phyloP scores from a whole-genome alignment of 23 red algal genomes.

The Gracilariopsis chorda region DNA sequence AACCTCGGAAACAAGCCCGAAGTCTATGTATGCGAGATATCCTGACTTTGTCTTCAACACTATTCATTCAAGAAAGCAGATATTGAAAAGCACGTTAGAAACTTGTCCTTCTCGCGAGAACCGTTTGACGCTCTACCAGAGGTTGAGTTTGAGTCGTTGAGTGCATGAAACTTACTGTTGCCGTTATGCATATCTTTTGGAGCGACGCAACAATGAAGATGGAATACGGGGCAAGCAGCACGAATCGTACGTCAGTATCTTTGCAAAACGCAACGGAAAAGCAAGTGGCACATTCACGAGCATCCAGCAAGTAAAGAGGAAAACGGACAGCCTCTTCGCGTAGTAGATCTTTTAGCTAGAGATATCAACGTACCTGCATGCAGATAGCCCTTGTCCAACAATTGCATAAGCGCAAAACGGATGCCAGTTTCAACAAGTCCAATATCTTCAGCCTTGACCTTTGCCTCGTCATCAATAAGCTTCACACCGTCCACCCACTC shows the following conservation, averaged over 20 bases:
- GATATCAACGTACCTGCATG: constrained; percentile 79
- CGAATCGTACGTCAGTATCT: no score
- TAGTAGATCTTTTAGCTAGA: no score
- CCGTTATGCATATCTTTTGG: constrained; percentile 56
- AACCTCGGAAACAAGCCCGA: constrained; percentile 74
- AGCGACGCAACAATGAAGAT: not conserved
- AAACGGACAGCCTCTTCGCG: no score
- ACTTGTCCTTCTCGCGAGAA: not conserved
- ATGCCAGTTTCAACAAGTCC: constrained; percentile 81
- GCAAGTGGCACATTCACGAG: no score
- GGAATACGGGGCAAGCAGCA: no score
- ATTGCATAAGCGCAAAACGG: constrained; percentile 75
- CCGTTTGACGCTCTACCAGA: not conserved
- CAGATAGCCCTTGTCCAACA: constrained; percentile 82
- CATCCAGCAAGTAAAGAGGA: no score
- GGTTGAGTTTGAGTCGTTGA: not conserved
- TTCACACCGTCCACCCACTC: constrained; percentile 88
- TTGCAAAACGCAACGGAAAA: not conserved
- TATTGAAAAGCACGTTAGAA: not conserved
- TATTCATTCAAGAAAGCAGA: not conserved
- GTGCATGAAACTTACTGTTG: constrained; percentile 44
- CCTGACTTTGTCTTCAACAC: constrained; percentile 56
- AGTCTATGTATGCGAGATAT: constrained; percentile 83
- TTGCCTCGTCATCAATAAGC: constrained; percentile 66
- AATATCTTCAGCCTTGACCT: constrained; percentile 67